A percentile compares a stretch with the other conserved stretches of the same genome.
These are phyloP conservation scores for Onygenales sp. DNA, from an alignment of 2,329 filamentous ascomycete genomes.

Conservation along the genomic window DNA sequence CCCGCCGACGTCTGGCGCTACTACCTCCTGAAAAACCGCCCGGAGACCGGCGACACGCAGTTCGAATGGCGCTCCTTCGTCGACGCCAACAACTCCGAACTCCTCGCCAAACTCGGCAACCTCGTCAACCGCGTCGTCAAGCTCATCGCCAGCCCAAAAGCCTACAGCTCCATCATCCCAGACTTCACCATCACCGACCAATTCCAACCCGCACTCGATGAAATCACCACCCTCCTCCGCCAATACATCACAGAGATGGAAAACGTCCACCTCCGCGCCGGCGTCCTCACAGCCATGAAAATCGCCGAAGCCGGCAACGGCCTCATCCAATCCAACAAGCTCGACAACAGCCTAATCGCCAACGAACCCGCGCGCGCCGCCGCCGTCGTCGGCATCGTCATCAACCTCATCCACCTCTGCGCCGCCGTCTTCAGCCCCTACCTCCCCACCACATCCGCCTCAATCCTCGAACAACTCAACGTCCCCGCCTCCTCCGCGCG, in stretches of 20 bases:
- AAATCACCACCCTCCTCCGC: conserved; percentile 45
- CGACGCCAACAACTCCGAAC: conserved; percentile 67
- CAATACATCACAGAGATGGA: conserved; percentile 51
- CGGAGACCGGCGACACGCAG: conserved; percentile 69
- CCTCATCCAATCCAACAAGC: conserved; percentile 49
- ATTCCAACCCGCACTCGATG: conserved; percentile 30
- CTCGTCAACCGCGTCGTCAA: conserved; percentile 48
- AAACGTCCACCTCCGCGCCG: conserved; percentile 50
- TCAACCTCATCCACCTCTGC: conserved; percentile 76
- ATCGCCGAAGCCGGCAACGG: conserved; percentile 51
- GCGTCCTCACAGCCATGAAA: conserved; percentile 45
- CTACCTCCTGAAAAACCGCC: conserved; percentile 68
- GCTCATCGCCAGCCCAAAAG: conserved; percentile 53
- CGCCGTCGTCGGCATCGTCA: conserved; percentile 62
- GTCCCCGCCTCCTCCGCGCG: conserved; percentile 41
- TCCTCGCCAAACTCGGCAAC: conserved; percentile 58
- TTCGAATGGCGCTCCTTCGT: conserved; percentile 76
- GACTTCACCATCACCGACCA: conserved; percentile 31
- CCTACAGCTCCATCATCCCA: conserved; percentile 59
- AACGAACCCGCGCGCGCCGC: conserved; percentile 51
- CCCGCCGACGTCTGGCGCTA: conserved; percentile 73
- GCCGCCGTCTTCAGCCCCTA: conserved; percentile 73
- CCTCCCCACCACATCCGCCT: conserved; percentile 67
- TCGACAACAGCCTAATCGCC: conserved; percentile 53
- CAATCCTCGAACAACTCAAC: conserved; percentile 70